phyloP scores from a whole-genome alignment of 305 asterid genomes.

The Fraxinus floribunda region DNA sequence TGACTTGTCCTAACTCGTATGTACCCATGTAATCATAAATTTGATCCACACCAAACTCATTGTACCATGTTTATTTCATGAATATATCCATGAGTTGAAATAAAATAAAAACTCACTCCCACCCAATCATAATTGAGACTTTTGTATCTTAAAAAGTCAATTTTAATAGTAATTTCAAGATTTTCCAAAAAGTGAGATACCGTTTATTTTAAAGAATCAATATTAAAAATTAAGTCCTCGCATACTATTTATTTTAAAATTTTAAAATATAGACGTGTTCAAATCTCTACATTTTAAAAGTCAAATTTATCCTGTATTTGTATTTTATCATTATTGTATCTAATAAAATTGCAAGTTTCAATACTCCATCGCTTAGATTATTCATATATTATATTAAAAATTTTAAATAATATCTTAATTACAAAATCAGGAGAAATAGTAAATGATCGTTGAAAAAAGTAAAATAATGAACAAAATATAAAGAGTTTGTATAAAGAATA shows the following conservation, averaged over 20 bases:
- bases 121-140: not conserved
- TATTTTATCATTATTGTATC: too few relatives aligned
- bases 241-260: not conserved
- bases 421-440: not conserved
- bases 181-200: not conserved
- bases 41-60: slow-evolving; percentile 27
- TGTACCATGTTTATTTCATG: slow-evolving; percentile 30
- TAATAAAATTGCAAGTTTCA: not conserved
- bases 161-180: not conserved
- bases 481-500: not conserved
- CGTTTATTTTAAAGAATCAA: not conserved
- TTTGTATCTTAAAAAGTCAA: not conserved
- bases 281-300: not conserved
- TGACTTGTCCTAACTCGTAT: slow-evolving; percentile 14
- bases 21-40: slow-evolving; percentile 11
- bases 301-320: not conserved
- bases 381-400: too few relatives aligned
- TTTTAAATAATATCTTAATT: too few relatives aligned
- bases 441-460: not conserved
- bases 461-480: not conserved
- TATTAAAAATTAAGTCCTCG: not conserved
- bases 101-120: not conserved
- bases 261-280: not conserved
- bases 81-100: not conserved
- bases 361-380: not conserved